These are phyloP conservation scores for Stemphylium beticola DNA, from an alignment of 2,329 filamentous ascomycete genomes.

Conservation along the genomic window DNA sequence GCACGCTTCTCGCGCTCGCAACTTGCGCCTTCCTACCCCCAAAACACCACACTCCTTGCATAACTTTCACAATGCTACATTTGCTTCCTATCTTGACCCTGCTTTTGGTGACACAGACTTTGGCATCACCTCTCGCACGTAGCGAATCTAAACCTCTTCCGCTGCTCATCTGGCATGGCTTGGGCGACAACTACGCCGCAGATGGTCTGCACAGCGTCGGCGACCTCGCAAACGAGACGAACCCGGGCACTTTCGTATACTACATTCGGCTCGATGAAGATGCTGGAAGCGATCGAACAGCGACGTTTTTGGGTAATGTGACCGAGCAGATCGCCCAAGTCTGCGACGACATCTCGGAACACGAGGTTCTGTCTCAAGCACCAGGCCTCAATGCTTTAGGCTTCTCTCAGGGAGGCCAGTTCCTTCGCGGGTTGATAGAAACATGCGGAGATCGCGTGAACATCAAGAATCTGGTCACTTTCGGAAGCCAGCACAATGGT, in stretches of 20 bases:
- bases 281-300: conserved; percentile 72
- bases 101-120: conserved; percentile 21
- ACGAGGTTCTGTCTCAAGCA: conserved; percentile 81
- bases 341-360: conserved; percentile 74
- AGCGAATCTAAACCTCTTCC: conserved; percentile 63
- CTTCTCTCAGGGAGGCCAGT: conserved; percentile 95
- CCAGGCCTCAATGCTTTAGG: conserved; percentile 89
- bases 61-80: conserved; percentile 23
- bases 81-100: conserved; percentile 32
- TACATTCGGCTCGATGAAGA: conserved; percentile 74
- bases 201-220: conserved; percentile 76
- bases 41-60: conserved; percentile 3
- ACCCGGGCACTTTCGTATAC: conserved; percentile 87
- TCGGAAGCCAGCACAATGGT: conserved; percentile 90
- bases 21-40: conserved; percentile 18
- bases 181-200: conserved; percentile 76
- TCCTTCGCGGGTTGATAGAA: conserved; percentile 89
- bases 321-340: conserved; percentile 77
- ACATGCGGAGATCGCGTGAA: conserved; percentile 75
- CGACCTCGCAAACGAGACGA: conserved; percentile 70
- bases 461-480: conserved; percentile 81
- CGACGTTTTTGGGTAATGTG: conserved; percentile 90
- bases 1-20: conserved; percentile 5
- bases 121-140: conserved; percentile 22
- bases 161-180: conserved; percentile 91